Evolutionary conservation across 805 yeast genomes (phyloP).

Genomic region (Schwanniomyces yamadae): DNA sequence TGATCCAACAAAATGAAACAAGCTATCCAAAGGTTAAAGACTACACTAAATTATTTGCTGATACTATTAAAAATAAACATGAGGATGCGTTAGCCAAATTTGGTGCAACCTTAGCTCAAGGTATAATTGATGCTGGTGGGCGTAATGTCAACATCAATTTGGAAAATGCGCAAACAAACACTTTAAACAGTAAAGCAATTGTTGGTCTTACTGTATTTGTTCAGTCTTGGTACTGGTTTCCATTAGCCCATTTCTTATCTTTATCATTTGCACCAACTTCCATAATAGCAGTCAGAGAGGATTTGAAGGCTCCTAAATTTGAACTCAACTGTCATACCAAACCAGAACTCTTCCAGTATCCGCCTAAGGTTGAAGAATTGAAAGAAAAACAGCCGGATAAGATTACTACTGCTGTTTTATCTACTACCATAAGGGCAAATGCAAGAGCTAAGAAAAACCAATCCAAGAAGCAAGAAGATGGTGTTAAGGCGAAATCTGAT

Average conservation of each 20-base stretch:
- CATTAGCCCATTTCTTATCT: slow-evolving; percentile 88
- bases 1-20: slow-evolving; percentile 83
- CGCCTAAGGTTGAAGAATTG: slow-evolving; percentile 80
- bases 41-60: slow-evolving; percentile 70
- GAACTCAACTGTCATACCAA: slow-evolving; percentile 78
- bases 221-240: slow-evolving; percentile 99
- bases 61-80: slow-evolving; percentile 79
- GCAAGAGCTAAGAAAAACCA: slow-evolving; percentile 77
- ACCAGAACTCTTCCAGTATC: slow-evolving; percentile 79
- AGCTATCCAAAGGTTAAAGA: slow-evolving; percentile 76
- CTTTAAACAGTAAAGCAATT: slow-evolving; percentile 85
- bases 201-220: slow-evolving; percentile 87
- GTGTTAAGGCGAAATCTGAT: slow-evolving; percentile 40
- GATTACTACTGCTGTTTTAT: slow-evolving; percentile 87
- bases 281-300: slow-evolving; percentile 75
- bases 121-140: slow-evolving; percentile 98
- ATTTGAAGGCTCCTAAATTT: slow-evolving; percentile 83
- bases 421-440: slow-evolving; percentile 92
- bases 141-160: slow-evolving; percentile 92
- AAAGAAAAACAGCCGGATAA: slow-evolving; percentile 83
- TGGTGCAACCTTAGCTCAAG: slow-evolving; percentile 96
- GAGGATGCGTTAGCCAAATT: slow-evolving; percentile 97
- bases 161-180: slow-evolving; percentile 85
- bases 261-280: slow-evolving; percentile 92
- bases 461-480: slow-evolving; percentile 52